Evolutionary conservation across 208 protist species (phyloP).

Genomic region (Sergeia podlipaevii): DNA sequence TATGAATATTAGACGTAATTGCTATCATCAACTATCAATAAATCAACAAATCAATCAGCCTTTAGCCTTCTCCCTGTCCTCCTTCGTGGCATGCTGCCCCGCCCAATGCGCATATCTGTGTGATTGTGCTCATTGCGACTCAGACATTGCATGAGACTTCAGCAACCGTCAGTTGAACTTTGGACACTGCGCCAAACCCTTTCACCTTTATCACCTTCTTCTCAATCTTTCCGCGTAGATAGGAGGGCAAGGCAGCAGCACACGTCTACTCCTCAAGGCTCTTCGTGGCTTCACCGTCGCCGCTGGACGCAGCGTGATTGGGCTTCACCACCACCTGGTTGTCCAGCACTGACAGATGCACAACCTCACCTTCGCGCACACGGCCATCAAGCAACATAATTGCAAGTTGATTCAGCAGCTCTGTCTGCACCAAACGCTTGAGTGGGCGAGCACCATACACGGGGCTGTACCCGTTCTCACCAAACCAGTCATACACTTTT

Average conservation of each 20-base stretch:
- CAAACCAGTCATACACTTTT: constrained; percentile 83
- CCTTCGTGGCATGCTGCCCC: no score
- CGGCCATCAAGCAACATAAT: constrained; percentile 84
- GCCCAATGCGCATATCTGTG: no score
- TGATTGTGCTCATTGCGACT: no score
- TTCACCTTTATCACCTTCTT: not conserved
- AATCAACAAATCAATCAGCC: no score
- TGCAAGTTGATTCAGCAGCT: constrained; percentile 92
- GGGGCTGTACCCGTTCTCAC: constrained; percentile 84
- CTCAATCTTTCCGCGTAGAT: not conserved
- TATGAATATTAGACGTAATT: no score
- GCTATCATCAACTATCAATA: no score
- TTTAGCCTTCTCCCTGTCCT: no score
- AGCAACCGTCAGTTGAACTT: no score
- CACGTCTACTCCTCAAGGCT: constrained; percentile 7
- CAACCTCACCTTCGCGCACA: constrained; percentile 66
- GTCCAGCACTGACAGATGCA: constrained; percentile 43
- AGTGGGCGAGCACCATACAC: constrained; percentile 95
- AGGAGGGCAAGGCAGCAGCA: not conserved
- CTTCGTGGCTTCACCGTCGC: constrained; percentile 26
- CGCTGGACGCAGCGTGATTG: constrained; percentile 50
- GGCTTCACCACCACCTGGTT: constrained; percentile 41
- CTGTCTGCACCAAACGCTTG: constrained; percentile 90
- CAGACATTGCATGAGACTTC: no score
- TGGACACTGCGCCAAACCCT: no score